Evolutionary conservation across 768 basidiomycete genomes (phyloP).

Genomic region (Gyrodon lividus): DNA sequence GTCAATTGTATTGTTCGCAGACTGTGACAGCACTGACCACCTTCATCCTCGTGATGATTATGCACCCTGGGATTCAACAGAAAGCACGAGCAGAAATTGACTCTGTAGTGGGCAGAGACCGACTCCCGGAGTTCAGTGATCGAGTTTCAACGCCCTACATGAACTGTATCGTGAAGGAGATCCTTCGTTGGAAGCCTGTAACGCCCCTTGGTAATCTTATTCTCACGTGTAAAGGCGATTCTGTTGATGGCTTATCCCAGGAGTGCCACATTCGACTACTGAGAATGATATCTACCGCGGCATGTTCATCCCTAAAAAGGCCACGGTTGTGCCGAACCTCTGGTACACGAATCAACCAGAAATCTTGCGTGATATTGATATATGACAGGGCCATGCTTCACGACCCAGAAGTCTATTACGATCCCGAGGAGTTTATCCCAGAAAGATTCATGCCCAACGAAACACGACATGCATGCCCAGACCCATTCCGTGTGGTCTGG

Average conservation of each 20-base stretch:
- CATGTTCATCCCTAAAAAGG: not conserved
- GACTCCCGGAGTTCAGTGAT: constrained; percentile 8
- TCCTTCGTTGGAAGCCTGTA: too few relatives aligned
- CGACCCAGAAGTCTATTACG: too few relatives aligned
- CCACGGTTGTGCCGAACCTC: not conserved
- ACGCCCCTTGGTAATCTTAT: not conserved
- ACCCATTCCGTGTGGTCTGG: not conserved
- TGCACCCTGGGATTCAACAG: constrained; percentile 8
- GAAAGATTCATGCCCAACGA: not conserved
- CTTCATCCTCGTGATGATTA: constrained; percentile 17
- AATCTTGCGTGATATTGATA: too few relatives aligned
- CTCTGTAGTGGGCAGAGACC: not conserved
- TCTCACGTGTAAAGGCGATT: too few relatives aligned
- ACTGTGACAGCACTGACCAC: constrained; percentile 4
- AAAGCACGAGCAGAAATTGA: constrained; percentile 2
- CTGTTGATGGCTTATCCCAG: not conserved
- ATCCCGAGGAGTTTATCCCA: not conserved
- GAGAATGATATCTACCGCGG: not conserved
- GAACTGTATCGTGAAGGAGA: not conserved
- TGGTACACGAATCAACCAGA: too few relatives aligned
- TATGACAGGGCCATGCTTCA: too few relatives aligned
- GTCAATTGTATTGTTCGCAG: not conserved
- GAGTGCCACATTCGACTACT: not conserved
- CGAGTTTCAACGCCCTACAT: constrained; percentile 3
- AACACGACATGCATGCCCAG: not conserved